Conservation (phyloP, 495 filamentous ascomycete species). For the Cercophora scortea region DNA sequence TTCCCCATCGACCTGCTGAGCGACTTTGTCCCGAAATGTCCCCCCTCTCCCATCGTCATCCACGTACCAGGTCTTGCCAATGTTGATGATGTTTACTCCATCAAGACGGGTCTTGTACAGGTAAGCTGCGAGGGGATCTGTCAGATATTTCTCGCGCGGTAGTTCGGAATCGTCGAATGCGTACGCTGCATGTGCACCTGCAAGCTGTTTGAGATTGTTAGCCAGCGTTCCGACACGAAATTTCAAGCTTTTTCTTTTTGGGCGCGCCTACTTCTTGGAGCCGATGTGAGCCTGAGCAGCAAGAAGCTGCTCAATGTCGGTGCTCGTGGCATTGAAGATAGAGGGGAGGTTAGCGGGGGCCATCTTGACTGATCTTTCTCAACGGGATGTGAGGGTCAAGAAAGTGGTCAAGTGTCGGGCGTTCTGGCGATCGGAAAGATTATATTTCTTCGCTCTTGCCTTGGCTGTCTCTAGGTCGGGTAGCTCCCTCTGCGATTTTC, state of each 20-base stretch:
- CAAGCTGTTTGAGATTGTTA: constrained; percentile 37
- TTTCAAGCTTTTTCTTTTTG: not conserved
- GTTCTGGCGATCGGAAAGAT: constrained; percentile 14
- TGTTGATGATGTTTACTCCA: constrained; percentile 96
- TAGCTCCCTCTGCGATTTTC: constrained; percentile 23
- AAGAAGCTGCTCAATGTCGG: constrained; percentile 98
- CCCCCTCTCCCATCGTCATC: not conserved
- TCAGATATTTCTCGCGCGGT: constrained; percentile 6
- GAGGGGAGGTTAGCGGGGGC: constrained; percentile 85
- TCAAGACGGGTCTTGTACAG: constrained; percentile 98
- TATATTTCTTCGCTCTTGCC: constrained; percentile 19
- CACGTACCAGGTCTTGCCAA: constrained; percentile 98
- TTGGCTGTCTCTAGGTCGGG: constrained; percentile 3
- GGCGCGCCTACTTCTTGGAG: constrained; percentile 66
- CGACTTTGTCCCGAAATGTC: too few species aligned
- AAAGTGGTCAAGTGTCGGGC: constrained; percentile 41
- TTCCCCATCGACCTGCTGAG: too few species aligned
- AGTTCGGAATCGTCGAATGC: not conserved
- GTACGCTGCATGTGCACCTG: constrained; percentile 92
- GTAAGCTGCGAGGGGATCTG: constrained; percentile 48
- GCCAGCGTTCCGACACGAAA: not conserved
- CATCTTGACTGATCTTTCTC: constrained; percentile 64
- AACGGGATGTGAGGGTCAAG: constrained; percentile 37
- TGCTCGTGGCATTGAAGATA: constrained; percentile 61
- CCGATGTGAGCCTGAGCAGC: constrained; percentile 94